Base-by-base conservation (phyloP, 2,329 filamentous ascomycete genomes). In the Trichoderma sp. region DNA sequence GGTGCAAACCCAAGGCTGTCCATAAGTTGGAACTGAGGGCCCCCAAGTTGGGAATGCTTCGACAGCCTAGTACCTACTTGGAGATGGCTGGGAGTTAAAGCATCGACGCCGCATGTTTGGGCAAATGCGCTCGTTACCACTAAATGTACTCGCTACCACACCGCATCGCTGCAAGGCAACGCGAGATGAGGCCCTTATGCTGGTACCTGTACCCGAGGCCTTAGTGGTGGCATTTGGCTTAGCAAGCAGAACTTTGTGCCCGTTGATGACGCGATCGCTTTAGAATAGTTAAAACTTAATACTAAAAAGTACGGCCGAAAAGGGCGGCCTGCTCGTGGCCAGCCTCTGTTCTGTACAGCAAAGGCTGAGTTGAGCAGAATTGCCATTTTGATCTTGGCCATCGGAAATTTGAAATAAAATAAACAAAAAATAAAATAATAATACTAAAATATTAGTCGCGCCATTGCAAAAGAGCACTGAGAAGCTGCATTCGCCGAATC, bases 221-320 rank as follows among this genome's bases (percentile, higher is more conserved):
- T 60, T 48, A 19, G 39, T 48, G 27, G 57, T 60, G 57, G 57
- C 57, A 25, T 27, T 19, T 19, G 34, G 29, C 34, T 35, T 22
- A 45, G 42, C 42, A 61, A 52, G 42, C 42, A 61, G 42, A 61
- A 61, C 45, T 52, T 52, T 61, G 58, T 61, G 58, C 58, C 39
- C 19, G 58, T n/a, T n/a, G 42, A 61, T 61, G 58, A 61, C 58
- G 58, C 58, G 58, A 61, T 61, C 42, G 29, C 25, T 35, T 25
- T 57, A 17, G 34, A n/a, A n/a, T 37, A 35, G 58, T 42, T 25
- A 48, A 48, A 61, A 32, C 29, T 52, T 52, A 32, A 50, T 35
- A 48, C 27, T 35, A 35, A 50, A 61, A 61, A 61, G 12, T 60
- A 60, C 58, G 39, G 58, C 58, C 58, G 58, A 61, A 50, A 52